Percentiles rank a stretch among this genome's conserved stretches.
Conservation (phyloP, 768 basidiomycete genomes). For the Collybia sp. region DNA sequence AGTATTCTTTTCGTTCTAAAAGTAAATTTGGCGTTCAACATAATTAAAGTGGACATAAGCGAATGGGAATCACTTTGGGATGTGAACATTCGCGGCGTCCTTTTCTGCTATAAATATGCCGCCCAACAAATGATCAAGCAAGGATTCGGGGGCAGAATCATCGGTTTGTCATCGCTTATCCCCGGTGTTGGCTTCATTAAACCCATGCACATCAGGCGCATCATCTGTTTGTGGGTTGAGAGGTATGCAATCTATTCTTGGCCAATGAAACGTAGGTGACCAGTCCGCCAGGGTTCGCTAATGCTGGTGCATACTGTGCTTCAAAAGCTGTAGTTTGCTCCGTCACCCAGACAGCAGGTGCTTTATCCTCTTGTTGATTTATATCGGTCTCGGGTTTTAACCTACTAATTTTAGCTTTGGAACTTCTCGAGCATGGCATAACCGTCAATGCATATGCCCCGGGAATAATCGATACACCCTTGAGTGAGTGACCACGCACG, state of each 20-base stretch:
- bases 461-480: not conserved
- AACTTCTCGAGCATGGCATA: slow-evolving; percentile 14
- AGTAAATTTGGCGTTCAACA: too few relatives aligned
- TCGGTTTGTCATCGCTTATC: slow-evolving; percentile 1
- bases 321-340: slow-evolving; percentile 38
- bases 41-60: too few relatives aligned
- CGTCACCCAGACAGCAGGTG: slow-evolving; percentile 28
- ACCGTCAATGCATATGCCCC: slow-evolving; percentile 20
- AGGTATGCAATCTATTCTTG: not conserved
- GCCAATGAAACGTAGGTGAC: not conserved
- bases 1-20: too few relatives aligned
- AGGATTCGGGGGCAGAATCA: slow-evolving; percentile 8
- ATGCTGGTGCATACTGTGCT: slow-evolving; percentile 21
- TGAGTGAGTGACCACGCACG: too few relatives aligned
- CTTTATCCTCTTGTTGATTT: not conserved
- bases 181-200: too few relatives aligned
- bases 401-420: slow-evolving; percentile 7
- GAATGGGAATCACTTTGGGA: slow-evolving; percentile 5
- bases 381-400: not conserved
- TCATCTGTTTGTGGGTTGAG: not conserved
- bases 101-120: slow-evolving; percentile 10
- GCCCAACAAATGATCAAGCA: slow-evolving; percentile 10
- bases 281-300: slow-evolving; percentile 2
- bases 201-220: not conserved
- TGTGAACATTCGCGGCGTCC: slow-evolving; percentile 4